phyloP scores from a whole-genome alignment of 164 flowering plant species.

The Amborella trichopoda region DNA sequence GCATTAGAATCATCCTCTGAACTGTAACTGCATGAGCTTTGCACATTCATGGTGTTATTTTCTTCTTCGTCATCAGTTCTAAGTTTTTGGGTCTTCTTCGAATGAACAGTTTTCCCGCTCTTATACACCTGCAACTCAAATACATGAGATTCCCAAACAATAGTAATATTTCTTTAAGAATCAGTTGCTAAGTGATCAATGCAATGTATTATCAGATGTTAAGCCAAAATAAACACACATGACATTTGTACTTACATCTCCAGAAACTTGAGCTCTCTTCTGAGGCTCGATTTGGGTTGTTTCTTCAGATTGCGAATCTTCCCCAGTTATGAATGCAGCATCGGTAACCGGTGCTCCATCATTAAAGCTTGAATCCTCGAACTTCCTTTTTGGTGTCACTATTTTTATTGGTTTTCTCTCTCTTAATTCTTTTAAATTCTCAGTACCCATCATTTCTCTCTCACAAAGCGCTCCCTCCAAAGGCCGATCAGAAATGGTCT shows the following conservation, averaged over 20 bases:
- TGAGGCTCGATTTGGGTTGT: constrained; percentile 16
- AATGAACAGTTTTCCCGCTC: constrained; percentile 31
- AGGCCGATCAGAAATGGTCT: constrained; percentile 7
- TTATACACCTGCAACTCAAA: constrained; percentile 22
- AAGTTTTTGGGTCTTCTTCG: constrained; percentile 32
- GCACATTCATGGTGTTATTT: constrained; percentile 16
- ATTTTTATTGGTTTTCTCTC: constrained; percentile 6
- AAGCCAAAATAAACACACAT: not conserved
- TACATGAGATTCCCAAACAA: not conserved
- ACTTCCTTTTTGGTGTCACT: constrained; percentile 13
- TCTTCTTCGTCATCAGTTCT: constrained; percentile 23
- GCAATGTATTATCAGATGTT: not conserved
- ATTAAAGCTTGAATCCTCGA: constrained; percentile 5
- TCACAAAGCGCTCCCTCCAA: constrained; percentile 21
- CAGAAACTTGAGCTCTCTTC: constrained; percentile 35
- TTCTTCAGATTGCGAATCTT: constrained; percentile 3
- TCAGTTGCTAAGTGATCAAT: not conserved
- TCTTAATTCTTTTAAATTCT: constrained; percentile 13
- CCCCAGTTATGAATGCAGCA: too few species aligned
- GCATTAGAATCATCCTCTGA: constrained; percentile 58
- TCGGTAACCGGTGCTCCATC: constrained; percentile 5
- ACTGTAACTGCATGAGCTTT: constrained; percentile 37
- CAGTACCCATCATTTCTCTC: constrained; percentile 19
- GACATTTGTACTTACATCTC: constrained; percentile 27
- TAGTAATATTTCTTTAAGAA: not conserved